These are phyloP conservation scores for Aspergillus fijiensis DNA, from an alignment of 2,329 filamentous ascomycete genomes.

Conservation along the genomic window DNA sequence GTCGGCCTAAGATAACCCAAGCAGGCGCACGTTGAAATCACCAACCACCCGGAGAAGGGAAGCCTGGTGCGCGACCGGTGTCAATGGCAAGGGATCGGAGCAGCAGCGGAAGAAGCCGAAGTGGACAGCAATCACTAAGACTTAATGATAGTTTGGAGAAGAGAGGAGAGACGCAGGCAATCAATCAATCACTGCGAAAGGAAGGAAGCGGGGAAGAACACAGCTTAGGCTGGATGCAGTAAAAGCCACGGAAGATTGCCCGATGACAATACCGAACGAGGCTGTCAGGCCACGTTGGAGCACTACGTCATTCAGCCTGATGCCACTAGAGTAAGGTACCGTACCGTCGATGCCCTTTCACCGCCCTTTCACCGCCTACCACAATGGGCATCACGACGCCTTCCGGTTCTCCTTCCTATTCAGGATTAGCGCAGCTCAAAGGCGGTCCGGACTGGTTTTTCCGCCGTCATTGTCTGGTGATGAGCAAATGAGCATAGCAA, in stretches of 20 bases:
- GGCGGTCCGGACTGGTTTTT: constrained; percentile 20
- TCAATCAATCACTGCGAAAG: constrained; percentile 1
- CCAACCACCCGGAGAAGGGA: not conserved
- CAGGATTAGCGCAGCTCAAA: constrained; percentile 11
- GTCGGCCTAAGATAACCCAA: not conserved
- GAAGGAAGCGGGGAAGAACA: constrained; percentile 28
- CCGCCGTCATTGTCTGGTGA: constrained; percentile 12
- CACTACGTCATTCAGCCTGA: constrained; percentile 10
- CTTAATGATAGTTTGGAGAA: not conserved
- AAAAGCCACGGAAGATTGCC: too few relatives aligned
- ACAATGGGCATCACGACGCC: not conserved
- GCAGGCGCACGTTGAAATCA: not conserved
- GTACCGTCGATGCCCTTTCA: not conserved
- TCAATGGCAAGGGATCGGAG: not conserved
- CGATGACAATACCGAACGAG: constrained; percentile 31
- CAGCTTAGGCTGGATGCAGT: not conserved
- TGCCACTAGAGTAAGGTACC: constrained; percentile 2
- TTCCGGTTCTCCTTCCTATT: constrained; percentile 14
- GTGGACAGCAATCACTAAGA: not conserved
- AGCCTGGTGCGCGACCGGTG: not conserved
- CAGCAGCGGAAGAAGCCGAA: not conserved
- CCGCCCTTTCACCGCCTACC: constrained; percentile 18
- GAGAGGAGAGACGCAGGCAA: not conserved
- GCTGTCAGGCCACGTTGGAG: constrained; percentile 20
- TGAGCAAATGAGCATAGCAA: not conserved